Evolutionary conservation across 805 yeast species (phyloP), one percentile per base, ranked within the genome.

Genomic region (Wickerhamomyces hampshirensis): DNA sequence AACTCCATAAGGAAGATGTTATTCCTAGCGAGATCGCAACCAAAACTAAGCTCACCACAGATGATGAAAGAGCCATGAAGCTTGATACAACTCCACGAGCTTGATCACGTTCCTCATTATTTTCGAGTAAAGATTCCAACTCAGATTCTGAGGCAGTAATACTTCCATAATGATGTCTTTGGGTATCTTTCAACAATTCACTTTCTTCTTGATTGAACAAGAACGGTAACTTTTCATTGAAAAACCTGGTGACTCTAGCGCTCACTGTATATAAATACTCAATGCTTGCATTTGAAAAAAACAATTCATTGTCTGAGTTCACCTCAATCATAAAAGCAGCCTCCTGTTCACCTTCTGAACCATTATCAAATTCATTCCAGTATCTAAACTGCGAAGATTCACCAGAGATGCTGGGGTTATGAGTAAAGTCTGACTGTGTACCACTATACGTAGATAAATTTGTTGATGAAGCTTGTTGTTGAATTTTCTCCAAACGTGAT

Each of bases 291-390:
- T 13, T 30, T 3, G 47, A 33, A 26, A 48, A 48, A 16, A 52
- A 39, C 16, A 37, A 40, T 10, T 57, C 68, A 27, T 63, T 68
- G 18, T 46, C 34, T 5, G 40, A 47, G 13, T 51, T 53, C 9
- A 58, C 49, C 16, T 62, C 55, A 26, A 67, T 63, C 34, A 62
- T 58, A 5, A 63, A 65, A 6, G 48, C 61, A 23, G 51, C 63
- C 23, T 63, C 66, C 18, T 55, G 61, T 39, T 63, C 75, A 30
- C 59, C 73, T 39, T 77, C 84, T 1, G 80, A 75, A 0, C 72
- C 73, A 47, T 78, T 66, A 48, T 78, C 84, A 51, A 78, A 78
- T 57, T 78, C 84, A 49, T 78, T 78, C 84, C 84, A 78, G 53
- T 78, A 78, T 31, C 80, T 53, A 28, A 50, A 49, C 47, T 34